Base-by-base conservation (phyloP, 1,284 basidiomycete species). In the Papiliotrema nemorosa region DNA sequence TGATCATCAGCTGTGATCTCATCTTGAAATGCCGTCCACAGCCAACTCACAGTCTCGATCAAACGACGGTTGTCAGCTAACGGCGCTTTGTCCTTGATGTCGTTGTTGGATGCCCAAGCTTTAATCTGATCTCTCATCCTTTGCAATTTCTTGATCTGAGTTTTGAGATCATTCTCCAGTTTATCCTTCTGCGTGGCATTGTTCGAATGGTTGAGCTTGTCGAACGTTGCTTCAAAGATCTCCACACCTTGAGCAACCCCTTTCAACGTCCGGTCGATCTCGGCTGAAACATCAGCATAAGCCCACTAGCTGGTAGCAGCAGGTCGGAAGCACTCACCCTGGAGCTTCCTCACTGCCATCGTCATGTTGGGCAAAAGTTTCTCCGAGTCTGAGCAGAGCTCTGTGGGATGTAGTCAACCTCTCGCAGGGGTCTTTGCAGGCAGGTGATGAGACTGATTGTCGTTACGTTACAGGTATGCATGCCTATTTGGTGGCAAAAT, bases 141-240 rank as follows among this genome's bases (percentile, higher is more conserved):
- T 76, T 99, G 96, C 3, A 99, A 84, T 77, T 98, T 97, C 85
- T 99, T 99, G 69, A 97, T 97, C 78, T 97, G 92, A 1, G 90
- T 92, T 81, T 97, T 96, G 64, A 97, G 79, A 71, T 97, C 92
- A 13, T 85, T 83, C 74, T 96, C 92, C 49, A 90, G 84, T 77
- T 96, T 96, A 81, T 96, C 92, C 76, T 96, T 96, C 82, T 96
- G 91, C 0, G 91, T 90, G 24, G 72, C 53, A 76, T 94, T 96
- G 39, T 88, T 88, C 9, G 90, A 88, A 54, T 87, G 82, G 73
- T 90, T 87, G 84, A 97, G 92, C 82, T 96, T 97, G 73, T 93
- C 90, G 73, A 93, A 94, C 70, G 94, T 93, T 73, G 80, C 83
- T 77, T 96, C 92, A 73, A 97, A 97, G 64, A 88, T 79, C 79